These are phyloP conservation scores for Cylindrotheca fusiformis DNA, from an alignment of 108 stramenopile species.

Conservation along the genomic window DNA sequence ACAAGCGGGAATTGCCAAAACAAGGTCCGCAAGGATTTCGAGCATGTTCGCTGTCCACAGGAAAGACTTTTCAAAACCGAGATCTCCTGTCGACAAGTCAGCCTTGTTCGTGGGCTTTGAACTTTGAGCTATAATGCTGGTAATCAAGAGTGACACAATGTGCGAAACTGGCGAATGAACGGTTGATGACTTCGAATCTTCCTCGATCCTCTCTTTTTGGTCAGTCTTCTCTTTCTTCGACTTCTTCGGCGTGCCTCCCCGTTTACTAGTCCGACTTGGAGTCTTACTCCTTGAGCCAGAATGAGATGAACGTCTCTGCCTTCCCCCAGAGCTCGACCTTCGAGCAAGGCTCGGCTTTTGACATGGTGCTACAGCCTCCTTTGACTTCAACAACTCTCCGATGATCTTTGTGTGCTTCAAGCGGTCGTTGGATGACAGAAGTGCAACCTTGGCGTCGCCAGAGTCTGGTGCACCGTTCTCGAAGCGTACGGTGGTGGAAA, in stretches of 20 bases:
- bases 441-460: constrained; percentile 25
- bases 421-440: constrained; percentile 46
- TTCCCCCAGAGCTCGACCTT: constrained; percentile 36
- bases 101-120: neutral
- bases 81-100: constrained; percentile 1
- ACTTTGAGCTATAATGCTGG: neutral
- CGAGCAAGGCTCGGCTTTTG: constrained; percentile 13
- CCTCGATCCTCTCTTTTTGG: constrained; percentile 22
- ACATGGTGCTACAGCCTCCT: constrained; percentile 5
- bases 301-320: constrained; percentile 13
- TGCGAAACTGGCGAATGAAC: neutral
- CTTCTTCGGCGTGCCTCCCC: constrained; percentile 16
- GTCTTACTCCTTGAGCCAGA: constrained; percentile 42
- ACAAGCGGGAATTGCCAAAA: constrained; percentile 88
- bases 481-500: constrained; percentile 53
- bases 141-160: neutral
- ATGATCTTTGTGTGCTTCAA: constrained; percentile 48
- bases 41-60: constrained; percentile 65
- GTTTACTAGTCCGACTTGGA: constrained; percentile 32
- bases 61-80: constrained; percentile 48
- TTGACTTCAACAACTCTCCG: constrained; percentile 17
- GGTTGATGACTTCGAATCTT: constrained; percentile 5
- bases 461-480: constrained; percentile 17
- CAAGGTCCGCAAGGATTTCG: constrained; percentile 83
- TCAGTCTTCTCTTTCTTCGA: constrained; percentile 32